phyloP scores from a whole-genome alignment of 2,329 filamentous ascomycete genomes.

The Aspergillus sp. region DNA sequence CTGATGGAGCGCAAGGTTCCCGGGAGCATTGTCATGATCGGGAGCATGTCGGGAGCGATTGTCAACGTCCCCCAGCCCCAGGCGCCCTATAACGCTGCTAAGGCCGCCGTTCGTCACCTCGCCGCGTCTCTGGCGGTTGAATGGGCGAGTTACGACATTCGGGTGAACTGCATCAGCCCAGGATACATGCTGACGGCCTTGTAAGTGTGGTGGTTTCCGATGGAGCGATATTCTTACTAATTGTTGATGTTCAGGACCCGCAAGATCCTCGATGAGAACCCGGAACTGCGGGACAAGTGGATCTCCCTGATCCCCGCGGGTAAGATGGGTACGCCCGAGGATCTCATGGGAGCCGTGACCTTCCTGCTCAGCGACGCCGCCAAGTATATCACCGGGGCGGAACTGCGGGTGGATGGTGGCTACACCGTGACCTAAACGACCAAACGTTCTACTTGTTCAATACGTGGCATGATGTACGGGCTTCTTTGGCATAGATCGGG shows the following conservation, averaged over 20 bases:
- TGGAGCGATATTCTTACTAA: slow-evolving; percentile 7
- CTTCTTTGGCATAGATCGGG: slow-evolving; percentile 14
- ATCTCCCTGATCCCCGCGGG: slow-evolving; percentile 87
- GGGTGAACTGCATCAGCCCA: slow-evolving; percentile 92
- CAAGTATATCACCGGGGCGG: slow-evolving; percentile 71
- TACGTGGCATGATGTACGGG: slow-evolving; percentile 12
- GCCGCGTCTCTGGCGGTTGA: slow-evolving; percentile 87
- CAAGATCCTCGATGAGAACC: slow-evolving; percentile 92
- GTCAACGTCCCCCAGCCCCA: slow-evolving; percentile 96
- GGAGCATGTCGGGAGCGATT: slow-evolving; percentile 89
- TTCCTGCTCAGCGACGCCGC: slow-evolving; percentile 81
- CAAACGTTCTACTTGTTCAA: not conserved
- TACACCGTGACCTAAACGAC: slow-evolving; percentile 71
- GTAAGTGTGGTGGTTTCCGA: slow-evolving; percentile 53
- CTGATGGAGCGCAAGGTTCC: slow-evolving; percentile 76
- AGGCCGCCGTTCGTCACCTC: slow-evolving; percentile 87
- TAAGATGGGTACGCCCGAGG: slow-evolving; percentile 88
- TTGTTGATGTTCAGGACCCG: slow-evolving; percentile 61
- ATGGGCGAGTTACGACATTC: slow-evolving; percentile 83
- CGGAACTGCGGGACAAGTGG: slow-evolving; percentile 86
- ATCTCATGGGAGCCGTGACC: slow-evolving; percentile 89
- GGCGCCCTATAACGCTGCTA: slow-evolving; percentile 87
- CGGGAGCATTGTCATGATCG: slow-evolving; percentile 91
- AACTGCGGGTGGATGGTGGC: slow-evolving; percentile 82
- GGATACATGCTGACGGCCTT: slow-evolving; percentile 96